These are phyloP conservation scores for Nicotiana noctiflora DNA, from an alignment of 257 asterid species.

Conservation along the genomic window DNA sequence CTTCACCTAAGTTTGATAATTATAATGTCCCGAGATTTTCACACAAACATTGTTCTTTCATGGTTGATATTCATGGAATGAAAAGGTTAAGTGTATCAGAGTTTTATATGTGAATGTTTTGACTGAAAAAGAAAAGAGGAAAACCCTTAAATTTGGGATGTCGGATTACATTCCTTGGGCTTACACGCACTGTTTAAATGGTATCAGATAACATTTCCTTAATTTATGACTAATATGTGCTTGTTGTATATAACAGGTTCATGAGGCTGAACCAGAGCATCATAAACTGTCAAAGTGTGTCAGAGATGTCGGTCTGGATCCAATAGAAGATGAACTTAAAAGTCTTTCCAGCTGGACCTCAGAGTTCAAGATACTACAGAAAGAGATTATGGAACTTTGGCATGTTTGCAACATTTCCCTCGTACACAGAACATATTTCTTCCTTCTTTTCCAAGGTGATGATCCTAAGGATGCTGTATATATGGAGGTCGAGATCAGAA, in stretches of 20 bases:
- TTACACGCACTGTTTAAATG: neutral
- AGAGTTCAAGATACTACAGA: conserved; percentile 74
- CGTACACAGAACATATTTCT: conserved; percentile 81
- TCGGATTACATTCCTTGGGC: neutral
- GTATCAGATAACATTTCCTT: neutral
- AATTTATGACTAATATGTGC: neutral
- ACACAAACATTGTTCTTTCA: neutral
- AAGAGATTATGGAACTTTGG: conserved; percentile 81
- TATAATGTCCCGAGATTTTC: neutral
- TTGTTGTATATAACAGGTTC: conserved; percentile 25
- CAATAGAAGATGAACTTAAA: conserved; percentile 58
- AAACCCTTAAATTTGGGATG: neutral
- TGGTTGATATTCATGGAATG: neutral
- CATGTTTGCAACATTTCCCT: conserved; percentile 67
- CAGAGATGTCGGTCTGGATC: conserved; percentile 79
- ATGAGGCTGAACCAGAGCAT: conserved; percentile 28
- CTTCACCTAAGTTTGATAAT: neutral
- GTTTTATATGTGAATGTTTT: neutral
- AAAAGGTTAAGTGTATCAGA: neutral
- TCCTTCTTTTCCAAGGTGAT: conserved; percentile 82
- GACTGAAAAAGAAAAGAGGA: neutral
- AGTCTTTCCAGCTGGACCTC: conserved; percentile 51
- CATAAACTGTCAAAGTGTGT: conserved; percentile 32
- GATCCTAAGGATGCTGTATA: conserved; percentile 70
- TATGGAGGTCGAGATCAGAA: conserved; percentile 78